These are phyloP conservation scores for Fusarium metavorans DNA, from an alignment of 2,329 filamentous ascomycete genomes.

Conservation along the genomic window DNA sequence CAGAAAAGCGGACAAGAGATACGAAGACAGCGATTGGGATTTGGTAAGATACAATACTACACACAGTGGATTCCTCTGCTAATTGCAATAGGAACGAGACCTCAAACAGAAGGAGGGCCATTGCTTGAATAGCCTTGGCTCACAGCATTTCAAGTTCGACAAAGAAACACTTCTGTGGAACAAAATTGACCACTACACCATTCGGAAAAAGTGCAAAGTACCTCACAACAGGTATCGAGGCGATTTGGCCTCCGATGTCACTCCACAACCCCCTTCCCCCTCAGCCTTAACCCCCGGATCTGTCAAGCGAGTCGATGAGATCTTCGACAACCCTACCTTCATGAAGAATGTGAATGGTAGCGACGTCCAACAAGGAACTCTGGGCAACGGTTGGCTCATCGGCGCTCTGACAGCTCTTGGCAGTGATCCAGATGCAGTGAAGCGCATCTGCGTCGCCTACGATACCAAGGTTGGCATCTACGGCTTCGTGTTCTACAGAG, in stretches of 20 bases:
- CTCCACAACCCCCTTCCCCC: constrained; percentile 47
- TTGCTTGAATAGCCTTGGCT: constrained; percentile 65
- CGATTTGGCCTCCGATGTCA: too few relatives aligned
- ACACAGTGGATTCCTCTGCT: constrained; percentile 3
- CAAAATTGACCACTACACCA: too few relatives aligned
- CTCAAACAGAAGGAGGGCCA: constrained; percentile 73
- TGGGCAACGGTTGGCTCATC: constrained; percentile 86
- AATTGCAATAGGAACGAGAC: constrained; percentile 67
- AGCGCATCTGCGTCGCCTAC: constrained; percentile 81
- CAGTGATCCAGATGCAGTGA: constrained; percentile 77
- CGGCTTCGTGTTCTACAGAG: constrained; percentile 88
- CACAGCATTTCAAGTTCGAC: constrained; percentile 64
- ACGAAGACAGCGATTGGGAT: constrained; percentile 71
- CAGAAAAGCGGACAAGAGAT: constrained; percentile 80
- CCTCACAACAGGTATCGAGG: too few relatives aligned
- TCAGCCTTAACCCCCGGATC: constrained; percentile 72
- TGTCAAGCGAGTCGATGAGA: constrained; percentile 80
- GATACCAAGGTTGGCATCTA: constrained; percentile 83
- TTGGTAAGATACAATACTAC: constrained; percentile 56
- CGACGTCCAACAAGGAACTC: constrained; percentile 81
- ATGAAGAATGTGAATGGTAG: constrained; percentile 73
- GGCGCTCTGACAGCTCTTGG: constrained; percentile 81
- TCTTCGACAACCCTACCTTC: constrained; percentile 82
- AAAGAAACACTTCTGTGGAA: constrained; percentile 52
- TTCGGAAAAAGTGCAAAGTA: too few relatives aligned